Evolutionary conservation across 169 alveolate genomes (phyloP).

Genomic region (Amoebophrya sp.): DNA sequence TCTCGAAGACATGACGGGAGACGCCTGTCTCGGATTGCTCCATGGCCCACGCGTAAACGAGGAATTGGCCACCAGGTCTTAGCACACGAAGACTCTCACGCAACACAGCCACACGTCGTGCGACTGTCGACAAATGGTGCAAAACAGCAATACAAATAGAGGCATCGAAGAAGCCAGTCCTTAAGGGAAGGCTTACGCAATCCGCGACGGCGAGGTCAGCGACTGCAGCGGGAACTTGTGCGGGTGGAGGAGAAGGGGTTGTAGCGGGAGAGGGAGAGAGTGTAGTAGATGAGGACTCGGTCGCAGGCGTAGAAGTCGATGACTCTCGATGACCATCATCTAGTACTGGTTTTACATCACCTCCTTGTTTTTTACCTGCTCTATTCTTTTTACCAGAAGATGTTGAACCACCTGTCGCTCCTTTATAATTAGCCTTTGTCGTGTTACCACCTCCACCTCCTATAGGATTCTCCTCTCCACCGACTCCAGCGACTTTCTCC

Average conservation of each 20-base stretch:
- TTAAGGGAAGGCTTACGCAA: neutral
- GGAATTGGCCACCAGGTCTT: conserved; percentile 62
- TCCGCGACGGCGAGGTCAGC: neutral
- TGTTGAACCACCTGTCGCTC: too few species aligned
- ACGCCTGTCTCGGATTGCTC: conserved; percentile 38
- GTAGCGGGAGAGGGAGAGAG: too few species aligned
- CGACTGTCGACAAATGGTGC: conserved; percentile 78
- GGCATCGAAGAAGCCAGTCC: conserved; percentile 66
- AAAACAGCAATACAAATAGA: conserved; percentile 83
- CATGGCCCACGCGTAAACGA: conserved; percentile 80
- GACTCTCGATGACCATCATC: neutral
- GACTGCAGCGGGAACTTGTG: neutral
- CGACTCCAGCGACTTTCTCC: neutral
- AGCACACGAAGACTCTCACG: conserved; percentile 67
- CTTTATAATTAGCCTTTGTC: conserved; percentile 55
- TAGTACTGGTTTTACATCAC: neutral
- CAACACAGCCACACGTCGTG: conserved; percentile 63
- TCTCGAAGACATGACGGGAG: neutral
- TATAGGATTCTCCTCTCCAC: too few species aligned
- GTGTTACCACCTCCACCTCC: neutral
- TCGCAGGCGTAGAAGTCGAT: too few species aligned
- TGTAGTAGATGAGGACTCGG: too few species aligned
- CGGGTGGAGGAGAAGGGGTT: too few species aligned
- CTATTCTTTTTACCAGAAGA: too few species aligned
- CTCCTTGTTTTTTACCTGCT: neutral